Conservation (phyloP, 139 green algal genomes). For the Diplosphaera chodatii region DNA sequence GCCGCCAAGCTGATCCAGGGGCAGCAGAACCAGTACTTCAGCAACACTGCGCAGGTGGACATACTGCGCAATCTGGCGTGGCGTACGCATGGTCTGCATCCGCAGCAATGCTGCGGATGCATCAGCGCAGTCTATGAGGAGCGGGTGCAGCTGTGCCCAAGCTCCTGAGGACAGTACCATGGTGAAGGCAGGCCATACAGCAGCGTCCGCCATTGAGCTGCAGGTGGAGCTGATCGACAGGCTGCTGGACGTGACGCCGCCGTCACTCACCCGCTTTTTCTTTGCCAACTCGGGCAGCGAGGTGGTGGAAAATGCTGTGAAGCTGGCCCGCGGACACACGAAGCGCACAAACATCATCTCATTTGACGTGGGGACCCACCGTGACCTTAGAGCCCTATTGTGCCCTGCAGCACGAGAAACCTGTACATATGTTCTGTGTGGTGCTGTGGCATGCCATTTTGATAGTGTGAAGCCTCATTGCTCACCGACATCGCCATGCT, state of each 20-base stretch:
- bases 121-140: no score
- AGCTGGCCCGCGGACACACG: conserved; percentile 71
- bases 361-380: conserved; percentile 53
- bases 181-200: no score
- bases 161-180: no score
- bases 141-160: no score
- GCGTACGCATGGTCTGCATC: no score
- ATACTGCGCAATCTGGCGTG: not conserved
- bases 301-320: conserved; percentile 81
- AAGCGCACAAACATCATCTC: conserved; percentile 66
- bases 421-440: no score
- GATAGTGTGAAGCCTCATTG: no score
- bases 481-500: no score
- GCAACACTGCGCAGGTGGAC: conserved; percentile 18
- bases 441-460: no score
- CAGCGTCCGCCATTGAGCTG: no score
- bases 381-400: not conserved
- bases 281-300: conserved; percentile 70
- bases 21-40: conserved; percentile 74
- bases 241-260: conserved; percentile 46
- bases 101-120: not conserved
- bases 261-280: conserved; percentile 42
- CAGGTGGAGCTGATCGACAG: conserved; percentile 45
- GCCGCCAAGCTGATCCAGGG: conserved; percentile 61
- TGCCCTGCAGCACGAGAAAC: not conserved